Conservation (phyloP, 139 green algal species). For the Chlorella sp. region DNA sequence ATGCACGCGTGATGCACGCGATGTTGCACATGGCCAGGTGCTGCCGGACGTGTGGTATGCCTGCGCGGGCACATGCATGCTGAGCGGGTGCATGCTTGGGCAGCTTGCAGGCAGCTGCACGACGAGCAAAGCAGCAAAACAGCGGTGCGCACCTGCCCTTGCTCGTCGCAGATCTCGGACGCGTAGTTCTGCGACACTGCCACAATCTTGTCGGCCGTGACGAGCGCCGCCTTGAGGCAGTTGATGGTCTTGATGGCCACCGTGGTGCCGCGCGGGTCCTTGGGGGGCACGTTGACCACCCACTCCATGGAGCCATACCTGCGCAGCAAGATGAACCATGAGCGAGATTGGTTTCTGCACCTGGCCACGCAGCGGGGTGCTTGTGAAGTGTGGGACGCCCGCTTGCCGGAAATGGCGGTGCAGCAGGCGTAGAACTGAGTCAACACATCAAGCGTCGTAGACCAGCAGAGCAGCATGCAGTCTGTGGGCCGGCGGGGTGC, state of each 20-base stretch:
- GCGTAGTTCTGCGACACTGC: constrained; percentile 76
- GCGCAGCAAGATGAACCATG: not conserved
- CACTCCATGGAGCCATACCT: constrained; percentile 58
- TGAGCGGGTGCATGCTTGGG: too few species aligned
- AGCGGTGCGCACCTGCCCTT: not conserved
- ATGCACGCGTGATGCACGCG: too few species aligned
- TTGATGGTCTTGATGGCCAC: constrained; percentile 9
- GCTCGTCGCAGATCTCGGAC: constrained; percentile 46
- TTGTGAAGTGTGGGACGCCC: too few species aligned
- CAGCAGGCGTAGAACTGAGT: not conserved
- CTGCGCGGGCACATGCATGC: too few species aligned
- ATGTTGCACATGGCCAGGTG: too few species aligned
- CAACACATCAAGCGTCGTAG: not conserved
- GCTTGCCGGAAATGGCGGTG: not conserved
- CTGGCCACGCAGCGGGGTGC: too few species aligned
- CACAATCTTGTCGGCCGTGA: constrained; percentile 62
- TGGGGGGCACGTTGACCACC: constrained; percentile 13
- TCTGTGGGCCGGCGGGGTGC: too few species aligned
- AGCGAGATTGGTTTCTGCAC: too few species aligned
- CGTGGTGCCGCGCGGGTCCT: not conserved
- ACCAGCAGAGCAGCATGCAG: not conserved
- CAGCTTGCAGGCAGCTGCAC: too few species aligned
- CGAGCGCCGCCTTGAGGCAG: constrained; percentile 41
- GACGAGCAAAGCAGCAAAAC: too few species aligned
- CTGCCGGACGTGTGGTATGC: too few species aligned